Base-by-base conservation (phyloP, 164 flowering plant genomes). In the Tetrastigma voinierianum region DNA sequence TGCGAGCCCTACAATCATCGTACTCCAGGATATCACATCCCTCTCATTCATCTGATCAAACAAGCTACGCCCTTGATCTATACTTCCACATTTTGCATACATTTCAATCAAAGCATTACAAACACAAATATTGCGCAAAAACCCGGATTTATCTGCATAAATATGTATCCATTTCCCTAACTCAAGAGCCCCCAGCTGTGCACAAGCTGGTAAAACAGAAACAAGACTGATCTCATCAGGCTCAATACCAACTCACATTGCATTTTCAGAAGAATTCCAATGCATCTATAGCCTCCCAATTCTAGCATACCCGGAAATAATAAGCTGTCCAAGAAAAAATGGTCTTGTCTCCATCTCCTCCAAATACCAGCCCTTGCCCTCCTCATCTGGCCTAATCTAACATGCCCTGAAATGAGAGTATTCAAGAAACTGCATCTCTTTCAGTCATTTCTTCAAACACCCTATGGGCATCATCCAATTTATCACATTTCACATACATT, bases 71-170 rank as follows among this genome's bases (percentile, higher is more conserved):
- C 83, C 84, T 67, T 78, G 61, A 57, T 70, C 55, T 1, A 82
- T 66, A 67, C 76, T 70, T 51, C 89, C 86, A 61, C 85, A 79
- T 74, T 82, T 83, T 4, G 84, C 74, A 49, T 87, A 91, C 95
- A 89, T 91, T 72, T 87, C 92, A 17, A 89, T 86, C 56, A 91
- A 67, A 14, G 97, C 93, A 76, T 91, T n/a, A n/a, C 89, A 83
- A 9, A 91, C 59, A 61, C 65, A n/a, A 67, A 75, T 78, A 51
- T 80, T 77, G 60, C 44, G 21, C 77, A 80, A 67, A n/a, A n/a
- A n/a, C n/a, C n/a, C 82, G 7, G 75, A 78, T 72, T 68, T 87
- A 11, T 78, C 83, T 1, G 86, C 72, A 43, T 83, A 90, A 46
- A 68, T 69, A 64, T 88, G 90, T 55, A 90, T 84, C 97, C 94